A percentile compares a stretch with the other conserved stretches of the same genome.
Evolutionary conservation across 1,139 yeast species (phyloP).

Genomic region (Lipomyces yarrowii): DNA sequence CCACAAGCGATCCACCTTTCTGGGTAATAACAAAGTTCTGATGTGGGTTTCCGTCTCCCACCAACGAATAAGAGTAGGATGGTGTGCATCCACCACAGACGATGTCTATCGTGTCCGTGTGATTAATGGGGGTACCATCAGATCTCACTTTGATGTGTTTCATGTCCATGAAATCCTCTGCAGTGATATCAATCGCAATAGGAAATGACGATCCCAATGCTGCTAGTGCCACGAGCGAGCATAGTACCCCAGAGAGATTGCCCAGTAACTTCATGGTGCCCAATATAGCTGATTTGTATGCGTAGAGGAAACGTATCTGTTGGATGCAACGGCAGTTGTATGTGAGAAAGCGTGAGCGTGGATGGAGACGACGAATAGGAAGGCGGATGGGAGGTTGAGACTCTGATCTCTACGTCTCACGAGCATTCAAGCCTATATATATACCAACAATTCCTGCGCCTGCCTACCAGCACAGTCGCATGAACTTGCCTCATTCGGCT

Average conservation of each 20-base stretch:
- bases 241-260: neutral
- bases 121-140: neutral
- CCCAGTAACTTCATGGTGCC: neutral
- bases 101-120: neutral
- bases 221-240: neutral
- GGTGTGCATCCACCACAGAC: neutral
- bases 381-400: neutral
- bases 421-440: neutral
- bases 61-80: neutral
- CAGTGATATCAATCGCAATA: neutral
- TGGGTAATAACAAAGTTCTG: neutral
- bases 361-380: neutral
- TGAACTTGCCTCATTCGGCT: neutral
- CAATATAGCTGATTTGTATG: neutral
- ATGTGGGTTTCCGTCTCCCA: neutral
- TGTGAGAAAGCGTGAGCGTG: neutral
- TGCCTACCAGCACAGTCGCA: neutral
- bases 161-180: neutral
- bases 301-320: neutral
- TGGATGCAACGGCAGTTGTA: neutral
- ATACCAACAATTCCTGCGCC: neutral
- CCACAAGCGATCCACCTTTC: neutral
- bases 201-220: neutral
- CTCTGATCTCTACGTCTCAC: too few species aligned
- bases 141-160: neutral